Evolutionary conservation across 2,329 filamentous ascomycete genomes (phyloP).

Genomic region (Ophiostoma sp.): DNA sequence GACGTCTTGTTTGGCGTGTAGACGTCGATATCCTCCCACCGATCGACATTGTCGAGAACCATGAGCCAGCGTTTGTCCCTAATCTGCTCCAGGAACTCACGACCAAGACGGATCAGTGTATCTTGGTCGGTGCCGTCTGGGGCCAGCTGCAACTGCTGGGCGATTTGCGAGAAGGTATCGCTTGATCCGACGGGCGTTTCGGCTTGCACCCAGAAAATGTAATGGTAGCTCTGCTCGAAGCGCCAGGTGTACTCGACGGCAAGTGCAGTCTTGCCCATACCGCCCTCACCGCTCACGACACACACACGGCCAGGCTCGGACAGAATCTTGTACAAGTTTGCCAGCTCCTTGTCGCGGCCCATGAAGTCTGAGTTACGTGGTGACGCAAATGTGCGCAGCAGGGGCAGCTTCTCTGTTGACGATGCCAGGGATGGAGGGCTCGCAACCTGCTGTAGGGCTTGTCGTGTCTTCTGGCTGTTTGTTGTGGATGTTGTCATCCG

Average conservation of each 20-base stretch:
- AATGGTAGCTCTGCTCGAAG: constrained; percentile 31
- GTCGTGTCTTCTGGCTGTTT: constrained; percentile 14
- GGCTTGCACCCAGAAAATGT: constrained; percentile 35
- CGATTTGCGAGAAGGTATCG: constrained; percentile 30
- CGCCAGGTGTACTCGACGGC: constrained; percentile 33
- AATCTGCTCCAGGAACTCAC: constrained; percentile 27
- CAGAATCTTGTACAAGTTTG: constrained; percentile 28
- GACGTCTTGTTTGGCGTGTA: constrained; percentile 29
- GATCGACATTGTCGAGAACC: constrained; percentile 30
- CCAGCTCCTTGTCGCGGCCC: constrained; percentile 29
- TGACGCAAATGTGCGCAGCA: constrained; percentile 25
- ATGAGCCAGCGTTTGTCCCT: constrained; percentile 29
- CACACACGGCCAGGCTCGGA: constrained; percentile 29
- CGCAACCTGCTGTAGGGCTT: not conserved
- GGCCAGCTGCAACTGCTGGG: constrained; percentile 27
- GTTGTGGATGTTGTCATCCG: constrained; percentile 11
- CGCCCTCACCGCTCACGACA: constrained; percentile 30
- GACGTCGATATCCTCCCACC: constrained; percentile 29
- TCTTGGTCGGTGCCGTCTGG: constrained; percentile 27
- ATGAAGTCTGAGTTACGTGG: constrained; percentile 28
- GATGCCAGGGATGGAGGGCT: constrained; percentile 22
- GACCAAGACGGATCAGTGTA: constrained; percentile 27
- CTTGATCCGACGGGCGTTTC: constrained; percentile 30
- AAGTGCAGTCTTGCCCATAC: constrained; percentile 33
- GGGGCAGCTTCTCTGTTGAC: constrained; percentile 24